Conservation (phyloP, 2,329 filamentous ascomycete species). For the Cordyceps javanica region DNA sequence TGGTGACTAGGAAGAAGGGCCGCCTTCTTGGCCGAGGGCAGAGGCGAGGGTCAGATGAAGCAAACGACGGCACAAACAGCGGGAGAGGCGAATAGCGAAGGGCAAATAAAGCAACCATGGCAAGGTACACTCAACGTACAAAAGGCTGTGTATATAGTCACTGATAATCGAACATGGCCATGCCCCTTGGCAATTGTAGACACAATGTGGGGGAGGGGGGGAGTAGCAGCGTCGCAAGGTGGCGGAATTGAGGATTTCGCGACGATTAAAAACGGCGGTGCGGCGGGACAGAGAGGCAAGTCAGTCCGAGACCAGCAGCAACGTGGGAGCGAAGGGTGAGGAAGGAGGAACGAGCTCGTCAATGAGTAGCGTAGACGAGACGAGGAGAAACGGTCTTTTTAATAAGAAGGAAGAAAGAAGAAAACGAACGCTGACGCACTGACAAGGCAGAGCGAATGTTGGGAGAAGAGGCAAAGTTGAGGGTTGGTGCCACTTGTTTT, state of each 20-base stretch:
- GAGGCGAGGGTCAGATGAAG: not conserved
- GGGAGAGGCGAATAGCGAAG: not conserved
- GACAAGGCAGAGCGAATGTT: slow-evolving; percentile 8
- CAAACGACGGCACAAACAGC: not conserved
- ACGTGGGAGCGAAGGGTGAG: not conserved
- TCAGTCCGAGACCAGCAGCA: not conserved
- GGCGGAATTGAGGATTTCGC: slow-evolving; percentile 1
- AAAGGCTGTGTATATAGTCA: not conserved
- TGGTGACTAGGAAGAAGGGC: no score
- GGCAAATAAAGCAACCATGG: not conserved
- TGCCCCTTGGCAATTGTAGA: slow-evolving; percentile 11
- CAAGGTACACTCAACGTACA: not conserved
- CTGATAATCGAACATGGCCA: slow-evolving; percentile 7
- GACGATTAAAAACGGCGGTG: not conserved
- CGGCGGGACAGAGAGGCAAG: not conserved
- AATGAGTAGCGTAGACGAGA: not conserved
- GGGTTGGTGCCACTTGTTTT: slow-evolving; percentile 1
- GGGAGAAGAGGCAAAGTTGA: slow-evolving; percentile 7
- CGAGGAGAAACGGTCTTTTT: not conserved
- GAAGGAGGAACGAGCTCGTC: not conserved
- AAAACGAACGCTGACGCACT: not conserved
- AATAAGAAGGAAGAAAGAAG: not conserved
- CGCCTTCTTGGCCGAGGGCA: not conserved
- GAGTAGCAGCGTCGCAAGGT: not conserved
- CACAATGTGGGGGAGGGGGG: not conserved